phyloP scores from a whole-genome alignment of 371 early-diverging fungal species.

The Haplosporangium sp. region DNA sequence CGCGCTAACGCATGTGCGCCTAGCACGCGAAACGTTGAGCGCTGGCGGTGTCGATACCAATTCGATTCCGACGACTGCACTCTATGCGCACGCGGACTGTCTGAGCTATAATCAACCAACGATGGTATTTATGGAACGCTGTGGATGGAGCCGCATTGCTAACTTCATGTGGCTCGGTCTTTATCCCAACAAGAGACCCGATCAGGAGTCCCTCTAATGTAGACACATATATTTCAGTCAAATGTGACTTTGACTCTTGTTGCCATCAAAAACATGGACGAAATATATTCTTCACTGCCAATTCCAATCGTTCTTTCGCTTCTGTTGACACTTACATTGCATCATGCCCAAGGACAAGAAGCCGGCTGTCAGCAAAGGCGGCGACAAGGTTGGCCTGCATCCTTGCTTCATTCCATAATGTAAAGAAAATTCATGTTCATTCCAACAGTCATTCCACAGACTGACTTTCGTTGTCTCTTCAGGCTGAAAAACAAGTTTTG shows the following conservation, averaged over 20 bases:
- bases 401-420: too few relatives aligned
- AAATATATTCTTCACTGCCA: background rate
- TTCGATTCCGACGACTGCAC: constrained; percentile 3
- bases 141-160: constrained; percentile 37
- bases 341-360: constrained; percentile 50
- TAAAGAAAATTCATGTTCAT: too few relatives aligned
- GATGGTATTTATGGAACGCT: constrained; percentile 42
- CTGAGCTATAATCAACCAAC: constrained; percentile 26
- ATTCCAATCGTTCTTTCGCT: background rate
- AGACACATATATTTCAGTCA: too few relatives aligned
- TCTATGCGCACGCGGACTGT: constrained; percentile 44
- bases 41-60: background rate
- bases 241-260: background rate
- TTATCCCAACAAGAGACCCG: background rate
- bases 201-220: too few relatives aligned
- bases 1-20: constrained; percentile 18
- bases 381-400: constrained; percentile 28
- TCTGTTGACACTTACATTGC: background rate
- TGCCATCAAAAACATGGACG: background rate
- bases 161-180: constrained; percentile 28
- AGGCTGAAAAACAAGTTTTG: constrained; percentile 39
- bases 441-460: background rate
- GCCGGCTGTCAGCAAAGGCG: constrained; percentile 8
- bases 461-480: background rate
- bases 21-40: constrained; percentile 20